A percentile compares a stretch with the other conserved stretches of the same genome.
Conservation (phyloP, 352 stramenopile species). For the Pythium rhizo-oryzae region DNA sequence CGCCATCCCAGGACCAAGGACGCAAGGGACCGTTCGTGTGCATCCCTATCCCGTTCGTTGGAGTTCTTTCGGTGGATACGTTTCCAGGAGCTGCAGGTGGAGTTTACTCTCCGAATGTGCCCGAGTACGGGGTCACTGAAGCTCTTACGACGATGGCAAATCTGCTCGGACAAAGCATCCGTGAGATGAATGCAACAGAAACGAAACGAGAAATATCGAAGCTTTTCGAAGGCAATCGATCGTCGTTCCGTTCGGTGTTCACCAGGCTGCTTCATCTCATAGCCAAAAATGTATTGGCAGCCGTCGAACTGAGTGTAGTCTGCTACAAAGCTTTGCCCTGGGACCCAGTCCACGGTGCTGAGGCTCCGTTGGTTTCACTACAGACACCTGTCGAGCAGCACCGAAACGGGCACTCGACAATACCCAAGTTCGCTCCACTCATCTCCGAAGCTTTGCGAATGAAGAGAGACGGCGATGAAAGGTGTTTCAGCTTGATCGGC, state of each 20-base stretch:
- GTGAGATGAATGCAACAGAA: slow-evolving; percentile 31
- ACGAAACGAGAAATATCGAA: slow-evolving; percentile 27
- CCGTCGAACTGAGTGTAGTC: slow-evolving; percentile 42
- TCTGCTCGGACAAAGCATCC: slow-evolving; percentile 50
- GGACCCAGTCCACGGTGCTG: not conserved
- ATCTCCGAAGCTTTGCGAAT: slow-evolving; percentile 3
- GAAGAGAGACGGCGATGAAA: not conserved
- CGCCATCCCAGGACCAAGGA: slow-evolving; percentile 19
- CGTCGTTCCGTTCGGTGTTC: slow-evolving; percentile 46
- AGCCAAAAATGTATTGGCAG: slow-evolving; percentile 44
- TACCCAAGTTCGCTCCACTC: not conserved
- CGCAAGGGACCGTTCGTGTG: slow-evolving; percentile 54
- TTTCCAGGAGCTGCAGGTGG: slow-evolving; percentile 64
- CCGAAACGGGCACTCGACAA: not conserved
- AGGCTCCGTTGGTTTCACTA: slow-evolving; percentile 4
- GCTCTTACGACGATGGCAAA: slow-evolving; percentile 54
- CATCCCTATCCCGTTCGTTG: slow-evolving; percentile 73
- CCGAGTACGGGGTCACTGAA: slow-evolving; percentile 59
- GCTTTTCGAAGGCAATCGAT: slow-evolving; percentile 67
- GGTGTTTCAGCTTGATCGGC: slow-evolving; percentile 18
- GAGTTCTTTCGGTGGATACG: slow-evolving; percentile 61
- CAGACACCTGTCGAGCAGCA: not conserved
- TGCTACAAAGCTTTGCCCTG: slow-evolving; percentile 21
- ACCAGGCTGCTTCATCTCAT: slow-evolving; percentile 38
- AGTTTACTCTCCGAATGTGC: slow-evolving; percentile 43